Evolutionary conservation across 768 basidiomycete genomes (phyloP).

Genomic region (Leccinum subgranulosum): DNA sequence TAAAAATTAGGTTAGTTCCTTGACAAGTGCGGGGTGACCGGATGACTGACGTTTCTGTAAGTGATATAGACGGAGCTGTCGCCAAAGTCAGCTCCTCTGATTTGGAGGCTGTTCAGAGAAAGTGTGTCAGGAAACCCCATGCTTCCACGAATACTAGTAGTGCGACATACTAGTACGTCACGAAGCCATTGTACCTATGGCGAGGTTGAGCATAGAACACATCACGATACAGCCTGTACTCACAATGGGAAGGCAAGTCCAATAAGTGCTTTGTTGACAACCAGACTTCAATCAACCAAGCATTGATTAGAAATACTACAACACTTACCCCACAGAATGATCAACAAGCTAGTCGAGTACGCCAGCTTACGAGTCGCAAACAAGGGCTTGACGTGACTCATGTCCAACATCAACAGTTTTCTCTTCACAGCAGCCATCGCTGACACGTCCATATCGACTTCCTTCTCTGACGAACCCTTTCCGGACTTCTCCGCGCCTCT

Average conservation of each 20-base stretch:
- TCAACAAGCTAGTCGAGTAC: constrained; percentile 47
- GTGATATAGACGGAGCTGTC: constrained; percentile 68
- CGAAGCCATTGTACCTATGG: constrained; percentile 47
- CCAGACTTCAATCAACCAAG: not conserved
- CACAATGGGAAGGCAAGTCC: constrained; percentile 73
- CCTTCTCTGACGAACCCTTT: constrained; percentile 6
- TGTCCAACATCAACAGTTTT: constrained; percentile 38
- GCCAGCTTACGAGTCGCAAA: constrained; percentile 51
- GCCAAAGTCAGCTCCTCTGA: constrained; percentile 66
- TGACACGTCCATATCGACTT: constrained; percentile 32
- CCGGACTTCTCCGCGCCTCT: constrained; percentile 15
- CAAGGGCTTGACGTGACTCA: constrained; percentile 43
- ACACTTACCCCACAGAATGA: constrained; percentile 48
- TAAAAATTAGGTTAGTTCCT: constrained; percentile 18
- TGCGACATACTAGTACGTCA: constrained; percentile 46
- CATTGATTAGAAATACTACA: not conserved
- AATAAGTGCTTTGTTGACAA: constrained; percentile 51
- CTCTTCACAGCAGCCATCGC: constrained; percentile 37
- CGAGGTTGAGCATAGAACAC: not conserved
- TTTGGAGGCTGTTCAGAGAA: constrained; percentile 48
- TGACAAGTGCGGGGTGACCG: not conserved
- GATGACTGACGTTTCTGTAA: constrained; percentile 59
- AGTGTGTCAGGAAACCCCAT: not conserved
- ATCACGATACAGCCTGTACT: constrained; percentile 12
- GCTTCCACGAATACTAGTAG: not conserved